These are phyloP conservation scores for Colletotrichum cordylinicola DNA, from an alignment of 2,329 filamentous ascomycete species.

Conservation along the genomic window DNA sequence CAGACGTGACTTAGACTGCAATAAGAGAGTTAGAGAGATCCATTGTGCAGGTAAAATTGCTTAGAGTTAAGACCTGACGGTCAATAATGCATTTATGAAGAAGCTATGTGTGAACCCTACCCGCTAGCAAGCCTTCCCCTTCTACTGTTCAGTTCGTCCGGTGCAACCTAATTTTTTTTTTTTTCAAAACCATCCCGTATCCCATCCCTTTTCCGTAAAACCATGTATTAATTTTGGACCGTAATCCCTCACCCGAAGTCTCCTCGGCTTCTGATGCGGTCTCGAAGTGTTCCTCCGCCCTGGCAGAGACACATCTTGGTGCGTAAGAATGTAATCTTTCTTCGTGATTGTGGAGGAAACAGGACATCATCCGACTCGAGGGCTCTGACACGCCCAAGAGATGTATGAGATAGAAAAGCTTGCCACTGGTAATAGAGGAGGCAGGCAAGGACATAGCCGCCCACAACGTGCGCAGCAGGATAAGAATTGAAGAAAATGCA, in stretches of 20 bases:
- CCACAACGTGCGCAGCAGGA: not conserved
- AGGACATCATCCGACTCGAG: not conserved
- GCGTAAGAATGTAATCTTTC: not conserved
- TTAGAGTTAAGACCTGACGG: not conserved
- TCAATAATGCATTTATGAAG: not conserved
- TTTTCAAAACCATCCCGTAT: not conserved
- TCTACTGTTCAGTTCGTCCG: not conserved
- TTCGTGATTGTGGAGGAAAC: not conserved
- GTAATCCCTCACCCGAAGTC: not conserved
- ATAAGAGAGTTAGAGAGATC: not conserved
- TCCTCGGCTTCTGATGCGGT: not conserved
- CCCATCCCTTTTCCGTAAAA: not conserved
- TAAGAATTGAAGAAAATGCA: not conserved
- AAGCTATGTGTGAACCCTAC: not conserved
- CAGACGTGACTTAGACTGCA: not conserved
- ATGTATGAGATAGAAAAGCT: not conserved
- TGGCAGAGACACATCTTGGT: not conserved
- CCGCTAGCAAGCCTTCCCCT: not conserved
- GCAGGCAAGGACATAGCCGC: not conserved
- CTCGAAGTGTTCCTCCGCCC: not conserved
- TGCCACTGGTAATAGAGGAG: not conserved
- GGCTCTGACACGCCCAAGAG: not conserved
- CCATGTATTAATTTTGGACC: not conserved
- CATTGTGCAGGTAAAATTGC: not conserved
- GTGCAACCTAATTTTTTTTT: not conserved